Evolutionary conservation across 2,329 filamentous ascomycete genomes (phyloP), one percentile per base, ranked within the genome.

Genomic region (Pyricularia pennisetigena): DNA sequence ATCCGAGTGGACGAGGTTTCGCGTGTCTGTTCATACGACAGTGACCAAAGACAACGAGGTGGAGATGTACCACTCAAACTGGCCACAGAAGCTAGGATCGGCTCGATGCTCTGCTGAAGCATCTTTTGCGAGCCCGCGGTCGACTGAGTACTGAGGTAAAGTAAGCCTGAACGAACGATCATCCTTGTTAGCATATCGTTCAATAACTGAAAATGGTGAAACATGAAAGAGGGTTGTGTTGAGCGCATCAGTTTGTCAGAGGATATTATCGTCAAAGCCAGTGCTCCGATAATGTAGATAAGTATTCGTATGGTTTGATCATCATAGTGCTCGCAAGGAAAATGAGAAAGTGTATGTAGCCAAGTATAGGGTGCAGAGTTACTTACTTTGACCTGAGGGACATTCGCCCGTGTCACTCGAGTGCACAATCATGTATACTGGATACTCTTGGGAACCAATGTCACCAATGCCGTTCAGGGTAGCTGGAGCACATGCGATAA

Each of bases 231-330:
- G 69, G 63, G 35, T 68, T 71, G 72, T 75, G 79, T 81, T 66
- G 57, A 67, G 66, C 66, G 35, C 81, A 87, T 96, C 93, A 97
- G 93, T 82, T 89, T 92, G 89, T 94, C 89, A 94, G 90, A 93
- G 88, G 86, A 83, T 83, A 78, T 84, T 85, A 85, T 95, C 93
- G 88, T 96, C 94, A 97, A 90, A 75, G 82, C 81, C 85, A 26
- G 3, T 85, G 81, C 90, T 97, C 94, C 94, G 94, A 91, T 93
- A 98, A 98, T 97, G 94, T 98, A 97, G 94, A 97, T 98, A 98
- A 98, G 94, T 94, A 92, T 95, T 96, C 85, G 80, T 84, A 83
- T 80, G 79, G 81, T 86, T 80, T 80, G 79, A 84, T 97, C 94
- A 98, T 97, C 94, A 93, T 90, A 83, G 41, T 64, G 59, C 66